Evolutionary conservation across 2,329 filamentous ascomycete species (phyloP).

Genomic region (Fusarium kyushuense): DNA sequence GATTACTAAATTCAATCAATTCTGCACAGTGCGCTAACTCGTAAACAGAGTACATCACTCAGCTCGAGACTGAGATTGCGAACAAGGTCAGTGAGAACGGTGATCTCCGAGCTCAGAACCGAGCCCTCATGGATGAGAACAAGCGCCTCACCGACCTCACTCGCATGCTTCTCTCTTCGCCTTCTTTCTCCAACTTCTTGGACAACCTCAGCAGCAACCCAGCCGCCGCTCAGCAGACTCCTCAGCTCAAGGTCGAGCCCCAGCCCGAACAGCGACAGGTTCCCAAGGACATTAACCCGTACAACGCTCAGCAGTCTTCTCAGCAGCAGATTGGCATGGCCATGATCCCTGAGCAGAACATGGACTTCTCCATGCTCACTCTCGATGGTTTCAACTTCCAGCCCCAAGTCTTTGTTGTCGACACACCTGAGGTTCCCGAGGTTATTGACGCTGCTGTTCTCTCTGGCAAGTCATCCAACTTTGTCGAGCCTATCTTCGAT

Average conservation of each 20-base stretch:
- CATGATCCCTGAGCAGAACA: slow-evolving; percentile 82
- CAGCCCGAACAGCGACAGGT: slow-evolving; percentile 62
- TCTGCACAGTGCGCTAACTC: slow-evolving; percentile 28
- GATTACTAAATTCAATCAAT: slow-evolving; percentile 44
- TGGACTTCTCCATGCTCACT: slow-evolving; percentile 80
- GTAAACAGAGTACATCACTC: slow-evolving; percentile 87
- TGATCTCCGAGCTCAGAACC: slow-evolving; percentile 84
- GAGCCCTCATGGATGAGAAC: slow-evolving; percentile 85
- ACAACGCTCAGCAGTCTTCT: slow-evolving; percentile 65
- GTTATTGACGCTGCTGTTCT: slow-evolving; percentile 70
- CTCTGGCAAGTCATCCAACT: slow-evolving; percentile 76
- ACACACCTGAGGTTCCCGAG: slow-evolving; percentile 74
- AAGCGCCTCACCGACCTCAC: slow-evolving; percentile 81
- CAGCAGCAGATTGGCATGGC: slow-evolving; percentile 82
- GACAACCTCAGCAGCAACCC: slow-evolving; percentile 75
- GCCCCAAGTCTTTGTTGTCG: slow-evolving; percentile 80
- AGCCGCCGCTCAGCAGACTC: slow-evolving; percentile 55
- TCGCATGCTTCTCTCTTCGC: slow-evolving; percentile 83
- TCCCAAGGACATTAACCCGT: slow-evolving; percentile 76
- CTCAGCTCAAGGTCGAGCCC: slow-evolving; percentile 56
- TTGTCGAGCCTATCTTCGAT: slow-evolving; percentile 60
- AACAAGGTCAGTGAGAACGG: slow-evolving; percentile 85
- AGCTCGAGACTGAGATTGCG: slow-evolving; percentile 91
- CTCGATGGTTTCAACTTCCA: slow-evolving; percentile 73
- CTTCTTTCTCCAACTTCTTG: slow-evolving; percentile 85